phyloP scores from a whole-genome alignment of 306 rosid species.

The Comarum palustre region DNA sequence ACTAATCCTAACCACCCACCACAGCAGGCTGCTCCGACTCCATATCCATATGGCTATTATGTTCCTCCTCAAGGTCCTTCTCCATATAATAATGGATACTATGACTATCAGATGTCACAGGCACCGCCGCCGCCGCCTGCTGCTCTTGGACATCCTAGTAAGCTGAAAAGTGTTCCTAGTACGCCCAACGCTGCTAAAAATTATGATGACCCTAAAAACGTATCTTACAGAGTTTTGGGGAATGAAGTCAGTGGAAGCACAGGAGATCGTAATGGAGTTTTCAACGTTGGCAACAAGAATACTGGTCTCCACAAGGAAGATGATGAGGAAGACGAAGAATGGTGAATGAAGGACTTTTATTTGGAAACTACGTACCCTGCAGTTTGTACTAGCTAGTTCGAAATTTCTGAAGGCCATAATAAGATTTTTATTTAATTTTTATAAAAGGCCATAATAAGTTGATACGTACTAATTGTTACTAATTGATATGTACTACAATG shows the following conservation, averaged over 20 bases:
- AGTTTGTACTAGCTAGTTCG: not conserved
- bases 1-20: not conserved
- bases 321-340: not conserved
- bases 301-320: not conserved
- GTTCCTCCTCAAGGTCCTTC: not conserved
- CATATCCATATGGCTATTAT: not conserved
- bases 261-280: constrained; percentile 1
- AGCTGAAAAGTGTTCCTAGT: not conserved
- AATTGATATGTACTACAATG: too few relatives aligned
- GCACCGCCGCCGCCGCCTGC: not conserved
- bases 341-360: not conserved
- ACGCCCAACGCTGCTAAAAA: not conserved
- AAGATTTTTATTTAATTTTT: too few relatives aligned
- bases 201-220: not conserved
- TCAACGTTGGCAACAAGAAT: constrained; percentile 9
- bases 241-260: constrained; percentile 4
- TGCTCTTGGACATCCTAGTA: not conserved
- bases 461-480: too few relatives aligned
- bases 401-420: too few relatives aligned
- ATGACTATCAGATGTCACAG: not conserved
- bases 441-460: too few relatives aligned
- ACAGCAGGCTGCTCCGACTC: constrained; percentile 11
- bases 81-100: not conserved
- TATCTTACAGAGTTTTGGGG: not conserved
- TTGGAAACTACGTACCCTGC: not conserved